phyloP scores from a whole-genome alignment of 2,329 filamentous ascomycete genomes.

The Mycosphaerella arachidis region DNA sequence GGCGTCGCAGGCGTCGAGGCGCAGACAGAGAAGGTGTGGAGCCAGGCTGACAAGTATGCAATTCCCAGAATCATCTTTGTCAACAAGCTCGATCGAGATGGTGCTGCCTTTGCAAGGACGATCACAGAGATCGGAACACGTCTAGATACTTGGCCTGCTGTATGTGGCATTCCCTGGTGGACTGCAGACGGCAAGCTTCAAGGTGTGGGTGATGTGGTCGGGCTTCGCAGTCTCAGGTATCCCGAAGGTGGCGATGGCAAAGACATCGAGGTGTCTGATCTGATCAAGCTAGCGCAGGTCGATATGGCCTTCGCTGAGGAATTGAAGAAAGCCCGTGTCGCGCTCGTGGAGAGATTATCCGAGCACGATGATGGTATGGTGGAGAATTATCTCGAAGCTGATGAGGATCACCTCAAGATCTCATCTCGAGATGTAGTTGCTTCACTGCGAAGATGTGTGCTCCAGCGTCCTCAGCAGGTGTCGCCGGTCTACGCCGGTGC shows the following conservation, averaged over 20 bases:
- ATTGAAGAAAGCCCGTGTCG: conserved; percentile 68
- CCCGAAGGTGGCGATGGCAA: conserved; percentile 62
- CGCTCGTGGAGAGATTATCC: conserved; percentile 76
- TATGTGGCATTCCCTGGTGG: conserved; percentile 97
- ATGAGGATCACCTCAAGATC: conserved; percentile 67
- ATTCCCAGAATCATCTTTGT: conserved; percentile 80
- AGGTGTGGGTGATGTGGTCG: conserved; percentile 79
- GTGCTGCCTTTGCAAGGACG: conserved; percentile 75
- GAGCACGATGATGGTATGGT: conserved; percentile 85
- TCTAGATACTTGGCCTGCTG: conserved; percentile 77
- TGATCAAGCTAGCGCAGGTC: conserved; percentile 50
- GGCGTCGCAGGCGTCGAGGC: conserved; percentile 92
- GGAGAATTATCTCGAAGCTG: conserved; percentile 73
- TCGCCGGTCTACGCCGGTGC: conserved; percentile 88
- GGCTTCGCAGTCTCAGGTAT: conserved; percentile 72
- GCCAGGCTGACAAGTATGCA: conserved; percentile 75
- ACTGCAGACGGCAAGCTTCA: conserved; percentile 66
- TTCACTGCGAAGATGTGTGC: conserved; percentile 68
- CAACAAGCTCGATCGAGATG: conserved; percentile 81
- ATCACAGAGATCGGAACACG: conserved; percentile 79
- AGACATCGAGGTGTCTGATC: conserved; percentile 45
- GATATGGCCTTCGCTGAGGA: conserved; percentile 57
- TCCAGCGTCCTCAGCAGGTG: conserved; percentile 63
- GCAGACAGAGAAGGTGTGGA: conserved; percentile 95
- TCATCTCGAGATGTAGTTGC: conserved; percentile 62